Evolutionary conservation across 495 filamentous ascomycete genomes (phyloP), one percentile per base, ranked within the genome.

Genomic region (Neurospora sp.): DNA sequence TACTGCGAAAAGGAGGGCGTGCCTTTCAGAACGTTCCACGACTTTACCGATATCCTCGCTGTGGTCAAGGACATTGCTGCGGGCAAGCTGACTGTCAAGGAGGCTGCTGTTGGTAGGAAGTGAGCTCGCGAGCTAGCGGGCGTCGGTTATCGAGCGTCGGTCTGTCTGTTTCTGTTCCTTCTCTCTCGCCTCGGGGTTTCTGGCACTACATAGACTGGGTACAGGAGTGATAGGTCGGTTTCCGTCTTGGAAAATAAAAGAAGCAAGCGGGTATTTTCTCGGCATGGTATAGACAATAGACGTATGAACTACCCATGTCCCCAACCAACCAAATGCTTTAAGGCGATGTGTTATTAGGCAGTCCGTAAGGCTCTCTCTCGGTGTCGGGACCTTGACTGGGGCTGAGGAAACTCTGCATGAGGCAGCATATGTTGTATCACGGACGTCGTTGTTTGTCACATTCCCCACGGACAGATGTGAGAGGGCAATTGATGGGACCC

Each of bases 21-120:
- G 65, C 92, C 93, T 0, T 97, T 94, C 81, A 93, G 90, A 1
- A 86, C 89, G 8, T 97, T 97, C 76, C 83, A 92, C 76, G 86
- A 92, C 81, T 97, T 93, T 87, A 85, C 83, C 4, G 85, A 88
- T 3, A 97, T 97, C 76, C 85, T 92, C 38, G 84, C 85, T 38
- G 91, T 89, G 10, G 89, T 92, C 31, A 89, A 93, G 78, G 89
- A 90, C 73, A 93, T 97, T 75, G 87, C 89, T 14, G 82, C 81
- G 7, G 90, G 90, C 70, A 88, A 88, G 80, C 73, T 82, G 41
- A 81, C 71, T 45, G 81, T 85, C n/a, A 76, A 82, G 72, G 83
- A 83, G 31, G 84, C 83, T 14, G 84, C 84, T 17, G 82, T 74
- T 4, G 79, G 79, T 2, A 74, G 75, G 61, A 77, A 76, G 40